Evolutionary conservation across 176 grass and related monocot genomes (phyloP), one percentile per base, ranked within the genome.

Genomic region (Alloteropsis semialata): DNA sequence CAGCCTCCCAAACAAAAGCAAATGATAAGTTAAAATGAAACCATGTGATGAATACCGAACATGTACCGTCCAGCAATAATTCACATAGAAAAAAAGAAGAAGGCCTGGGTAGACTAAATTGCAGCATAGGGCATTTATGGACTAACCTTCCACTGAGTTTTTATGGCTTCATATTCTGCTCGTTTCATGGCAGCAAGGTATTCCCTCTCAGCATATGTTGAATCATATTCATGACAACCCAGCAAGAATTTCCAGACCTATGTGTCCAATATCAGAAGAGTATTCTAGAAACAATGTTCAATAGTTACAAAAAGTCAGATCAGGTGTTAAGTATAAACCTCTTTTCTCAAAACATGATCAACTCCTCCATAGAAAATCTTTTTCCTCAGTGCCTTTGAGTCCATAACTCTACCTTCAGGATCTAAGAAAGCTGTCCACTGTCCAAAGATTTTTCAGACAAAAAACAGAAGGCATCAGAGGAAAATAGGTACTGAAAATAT

Each of bases 221-320:
- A 94, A 92, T 99, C 92, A 81, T 94, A 99, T 88, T 96, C 93
- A 88, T 96, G 72, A 82, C 83, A 99, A 22, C 96, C 91, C 87
- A 99, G 86, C 75, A 99, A 78, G 76, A 96, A 93, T 87, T 99
- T 99, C 96, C 96, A 99, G 57, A 99, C 87, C 96, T 99, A 44
- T 76, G 87, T 62, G 14, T 82, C 69, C 56, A 53, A 78, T 58
- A 81, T 82, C 55, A 84, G 36, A 65, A 85, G 79, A 68, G 70
- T n/a, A 50, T 77, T 60, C 16, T 46, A 42, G 56, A 88, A 86
- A 73, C 25, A 39, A 12, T 85, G 18, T 19, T 86, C 22, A 65
- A 7, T 64, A 76, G 76, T 50, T 76, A 75, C 37, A 88, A 5
- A 8, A 60, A 21, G 55, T 69, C 74, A 82, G 49, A 82, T 65